Percentiles rank a stretch among this genome's conserved stretches.
Evolutionary conservation across 2,329 filamentous ascomycete species (phyloP).

Genomic region (Didymella pinodella): DNA sequence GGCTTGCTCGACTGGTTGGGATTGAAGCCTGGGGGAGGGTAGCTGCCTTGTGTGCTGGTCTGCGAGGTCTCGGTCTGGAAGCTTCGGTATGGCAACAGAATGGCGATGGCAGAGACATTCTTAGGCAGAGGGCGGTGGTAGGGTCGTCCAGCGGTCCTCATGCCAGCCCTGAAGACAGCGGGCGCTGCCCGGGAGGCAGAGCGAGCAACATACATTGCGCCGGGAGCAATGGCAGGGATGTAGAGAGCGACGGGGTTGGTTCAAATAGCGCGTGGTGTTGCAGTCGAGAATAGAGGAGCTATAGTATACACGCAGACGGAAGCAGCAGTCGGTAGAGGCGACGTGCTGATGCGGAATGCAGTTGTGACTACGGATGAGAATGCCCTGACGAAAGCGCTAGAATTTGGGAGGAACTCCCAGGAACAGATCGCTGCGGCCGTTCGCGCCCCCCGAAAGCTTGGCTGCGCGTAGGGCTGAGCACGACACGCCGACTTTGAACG

Average conservation of each 20-base stretch:
- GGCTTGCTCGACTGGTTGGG: constrained; percentile 89
- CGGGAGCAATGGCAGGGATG: constrained; percentile 26
- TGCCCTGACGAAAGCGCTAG: constrained; percentile 27
- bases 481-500: constrained; percentile 9
- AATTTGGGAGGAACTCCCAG: constrained; percentile 14
- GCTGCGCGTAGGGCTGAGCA: constrained; percentile 9
- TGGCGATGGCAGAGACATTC: constrained; percentile 64
- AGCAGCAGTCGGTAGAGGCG: constrained; percentile 10
- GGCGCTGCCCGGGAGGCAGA: constrained; percentile 56
- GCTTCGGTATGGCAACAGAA: constrained; percentile 62
- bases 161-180: constrained; percentile 56
- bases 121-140: constrained; percentile 55
- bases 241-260: constrained; percentile 21
- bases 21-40: constrained; percentile 89
- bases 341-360: constrained; percentile 20
- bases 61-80: constrained; percentile 66
- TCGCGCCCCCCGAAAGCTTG: constrained; percentile 15
- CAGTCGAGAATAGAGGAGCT: constrained; percentile 12
- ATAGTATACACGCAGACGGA: constrained; percentile 19
- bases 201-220: constrained; percentile 57
- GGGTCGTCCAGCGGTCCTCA: constrained; percentile 52
- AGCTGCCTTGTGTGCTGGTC: constrained; percentile 58
- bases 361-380: constrained; percentile 27
- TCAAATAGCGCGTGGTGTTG: constrained; percentile 4
- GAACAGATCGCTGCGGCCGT: constrained; percentile 22